Percentiles rank a stretch among this genome's conserved stretches.
phyloP scores from a whole-genome alignment of 1,139 yeast genomes.

The Nakaseomyces delphensis region DNA sequence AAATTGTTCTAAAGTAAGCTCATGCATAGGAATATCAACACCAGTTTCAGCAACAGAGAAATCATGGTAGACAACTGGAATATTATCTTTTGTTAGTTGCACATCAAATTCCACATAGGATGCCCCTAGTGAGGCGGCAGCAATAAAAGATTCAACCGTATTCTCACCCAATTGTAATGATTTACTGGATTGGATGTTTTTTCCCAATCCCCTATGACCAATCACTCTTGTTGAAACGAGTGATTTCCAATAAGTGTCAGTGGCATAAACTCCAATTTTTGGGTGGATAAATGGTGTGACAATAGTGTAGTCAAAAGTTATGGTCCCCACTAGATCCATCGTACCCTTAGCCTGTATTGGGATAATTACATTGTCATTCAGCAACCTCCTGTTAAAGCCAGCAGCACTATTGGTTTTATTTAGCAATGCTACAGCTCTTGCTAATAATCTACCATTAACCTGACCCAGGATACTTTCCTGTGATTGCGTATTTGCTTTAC shows the following conservation, averaged over 20 bases:
- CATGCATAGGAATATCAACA: conserved; percentile 93
- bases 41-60: conserved; percentile 94
- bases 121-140: conserved; percentile 93
- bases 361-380: conserved; percentile 58
- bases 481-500: neutral
- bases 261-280: conserved; percentile 47
- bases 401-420: conserved; percentile 57
- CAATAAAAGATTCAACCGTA: conserved; percentile 89
- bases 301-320: conserved; percentile 66
- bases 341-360: conserved; percentile 71
- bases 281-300: conserved; percentile 71
- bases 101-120: conserved; percentile 94
- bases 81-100: conserved; percentile 84
- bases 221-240: conserved; percentile 82
- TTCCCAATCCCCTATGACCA: conserved; percentile 95
- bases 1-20: conserved; percentile 83
- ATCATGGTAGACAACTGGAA: conserved; percentile 93
- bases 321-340: conserved; percentile 66
- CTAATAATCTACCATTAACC: conserved; percentile 2
- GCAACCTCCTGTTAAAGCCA: conserved; percentile 60
- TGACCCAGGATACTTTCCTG: neutral
- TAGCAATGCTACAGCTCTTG: conserved; percentile 71
- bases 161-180: conserved; percentile 93
- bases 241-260: conserved; percentile 89
- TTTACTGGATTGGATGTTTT: conserved; percentile 59